Evolutionary conservation across 2,329 filamentous ascomycete genomes (phyloP).

Genomic region (Trichoderma hamatum): DNA sequence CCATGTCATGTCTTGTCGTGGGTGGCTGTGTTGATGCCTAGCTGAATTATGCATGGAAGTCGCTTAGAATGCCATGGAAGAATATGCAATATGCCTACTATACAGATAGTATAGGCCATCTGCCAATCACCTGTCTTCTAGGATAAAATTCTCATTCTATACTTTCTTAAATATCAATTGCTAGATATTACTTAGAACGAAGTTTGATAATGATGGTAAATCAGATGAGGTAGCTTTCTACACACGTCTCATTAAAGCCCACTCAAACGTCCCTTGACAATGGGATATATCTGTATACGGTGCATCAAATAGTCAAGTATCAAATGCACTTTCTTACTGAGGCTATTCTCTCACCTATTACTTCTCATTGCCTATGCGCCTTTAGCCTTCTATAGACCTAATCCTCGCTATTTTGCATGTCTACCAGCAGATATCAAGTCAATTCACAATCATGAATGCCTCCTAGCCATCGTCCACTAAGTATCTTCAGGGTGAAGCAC

Average conservation of each 20-base stretch:
- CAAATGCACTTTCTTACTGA: not conserved
- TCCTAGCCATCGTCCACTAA: not conserved
- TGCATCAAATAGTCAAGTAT: not conserved
- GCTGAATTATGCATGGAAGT: not conserved
- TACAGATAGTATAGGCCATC: not conserved
- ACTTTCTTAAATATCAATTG: not conserved
- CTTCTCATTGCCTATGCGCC: not conserved
- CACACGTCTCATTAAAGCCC: not conserved
- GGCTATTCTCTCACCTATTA: not conserved
- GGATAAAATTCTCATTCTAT: not conserved
- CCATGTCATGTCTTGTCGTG: not conserved
- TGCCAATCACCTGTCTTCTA: not conserved
- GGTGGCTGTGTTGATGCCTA: not conserved
- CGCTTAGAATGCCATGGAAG: not conserved
- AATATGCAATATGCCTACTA: not conserved
- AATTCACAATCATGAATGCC: constrained; percentile 10
- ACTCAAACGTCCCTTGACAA: not conserved
- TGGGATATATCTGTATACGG: not conserved
- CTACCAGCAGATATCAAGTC: not conserved
- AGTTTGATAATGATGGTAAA: not conserved
- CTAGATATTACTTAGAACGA: not conserved
- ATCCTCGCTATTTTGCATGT: not conserved
- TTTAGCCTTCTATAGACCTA: not conserved
- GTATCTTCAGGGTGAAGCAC: not conserved
- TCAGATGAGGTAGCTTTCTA: not conserved